Conservation (phyloP, 768 basidiomycete species). For the Artomyces pyxidatus region DNA sequence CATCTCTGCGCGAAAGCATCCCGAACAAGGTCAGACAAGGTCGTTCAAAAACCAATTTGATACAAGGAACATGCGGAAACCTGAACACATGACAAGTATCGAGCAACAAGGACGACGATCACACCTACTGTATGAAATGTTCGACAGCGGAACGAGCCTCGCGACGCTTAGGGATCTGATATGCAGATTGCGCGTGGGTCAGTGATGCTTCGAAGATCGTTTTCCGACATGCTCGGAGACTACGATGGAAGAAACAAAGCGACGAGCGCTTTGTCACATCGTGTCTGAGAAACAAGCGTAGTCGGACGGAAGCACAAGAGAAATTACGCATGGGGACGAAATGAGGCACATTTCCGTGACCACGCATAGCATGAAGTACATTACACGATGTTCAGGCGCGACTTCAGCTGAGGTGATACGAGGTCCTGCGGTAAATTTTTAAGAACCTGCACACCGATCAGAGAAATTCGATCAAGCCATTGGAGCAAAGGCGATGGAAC, state of each 20-base stretch:
- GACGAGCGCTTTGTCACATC: conserved; percentile 29
- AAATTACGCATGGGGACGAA: not conserved
- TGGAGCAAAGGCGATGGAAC: conserved; percentile 9
- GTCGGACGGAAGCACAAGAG: conserved; percentile 28
- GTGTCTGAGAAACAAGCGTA: conserved; percentile 20
- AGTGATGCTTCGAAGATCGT: conserved; percentile 45
- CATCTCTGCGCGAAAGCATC: no score
- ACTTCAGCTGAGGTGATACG: not conserved
- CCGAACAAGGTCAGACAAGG: no score
- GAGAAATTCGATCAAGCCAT: conserved; percentile 5
- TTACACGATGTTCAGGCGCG: not conserved
- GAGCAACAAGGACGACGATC: no score
- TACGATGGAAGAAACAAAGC: conserved; percentile 17
- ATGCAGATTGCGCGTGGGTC: conserved; percentile 33
- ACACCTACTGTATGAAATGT: conserved; percentile 20
- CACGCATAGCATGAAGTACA: no score
- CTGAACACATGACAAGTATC: no score
- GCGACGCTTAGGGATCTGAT: conserved; percentile 22
- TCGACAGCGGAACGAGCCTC: conserved; percentile 69
- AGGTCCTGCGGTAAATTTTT: conserved; percentile 9
- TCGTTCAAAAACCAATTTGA: no score
- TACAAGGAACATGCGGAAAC: no score
- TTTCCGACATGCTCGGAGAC: conserved; percentile 21
- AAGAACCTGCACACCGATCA: conserved; percentile 3
- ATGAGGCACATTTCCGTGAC: not conserved